phyloP scores from a whole-genome alignment of 1,284 basidiomycete species.

The Cryptococcus sp. region DNA sequence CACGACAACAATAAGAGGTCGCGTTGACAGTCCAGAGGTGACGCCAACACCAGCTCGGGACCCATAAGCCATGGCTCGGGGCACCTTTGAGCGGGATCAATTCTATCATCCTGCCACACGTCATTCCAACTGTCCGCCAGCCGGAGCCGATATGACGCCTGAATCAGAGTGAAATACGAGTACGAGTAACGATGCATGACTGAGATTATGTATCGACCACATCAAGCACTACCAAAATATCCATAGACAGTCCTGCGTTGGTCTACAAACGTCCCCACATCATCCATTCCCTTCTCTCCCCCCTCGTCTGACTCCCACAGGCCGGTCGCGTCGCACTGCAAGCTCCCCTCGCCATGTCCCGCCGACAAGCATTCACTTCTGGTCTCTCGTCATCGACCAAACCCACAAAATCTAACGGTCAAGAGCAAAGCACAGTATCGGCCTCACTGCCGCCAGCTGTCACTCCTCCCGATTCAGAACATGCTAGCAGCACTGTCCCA shows the following conservation, averaged over 20 bases:
- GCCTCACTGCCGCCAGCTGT: constrained; percentile 17
- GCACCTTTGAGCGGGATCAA: no score
- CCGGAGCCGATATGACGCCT: no score
- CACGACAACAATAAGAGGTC: constrained; percentile 5
- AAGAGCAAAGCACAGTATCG: constrained; percentile 12
- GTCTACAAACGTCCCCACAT: no score
- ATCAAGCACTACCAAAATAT: no score
- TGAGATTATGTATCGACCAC: constrained; percentile 9
- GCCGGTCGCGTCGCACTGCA: background rate
- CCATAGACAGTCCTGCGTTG: no score
- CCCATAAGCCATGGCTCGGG: no score
- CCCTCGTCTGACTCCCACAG: background rate
- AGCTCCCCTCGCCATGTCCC: background rate
- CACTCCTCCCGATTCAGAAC: constrained; percentile 22
- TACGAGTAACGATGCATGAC: no score
- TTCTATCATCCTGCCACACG: no score
- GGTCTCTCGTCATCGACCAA: background rate
- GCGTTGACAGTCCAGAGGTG: background rate
- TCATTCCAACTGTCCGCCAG: no score
- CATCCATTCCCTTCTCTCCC: background rate
- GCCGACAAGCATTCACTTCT: background rate
- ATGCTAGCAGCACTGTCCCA: constrained; percentile 23
- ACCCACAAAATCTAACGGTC: constrained; percentile 5
- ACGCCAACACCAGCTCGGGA: background rate
- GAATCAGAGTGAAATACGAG: no score